Percentiles rank a stretch among this genome's conserved stretches.
Conservation (phyloP, 2,329 filamentous ascomycete species). For the Aspergillus sp. region DNA sequence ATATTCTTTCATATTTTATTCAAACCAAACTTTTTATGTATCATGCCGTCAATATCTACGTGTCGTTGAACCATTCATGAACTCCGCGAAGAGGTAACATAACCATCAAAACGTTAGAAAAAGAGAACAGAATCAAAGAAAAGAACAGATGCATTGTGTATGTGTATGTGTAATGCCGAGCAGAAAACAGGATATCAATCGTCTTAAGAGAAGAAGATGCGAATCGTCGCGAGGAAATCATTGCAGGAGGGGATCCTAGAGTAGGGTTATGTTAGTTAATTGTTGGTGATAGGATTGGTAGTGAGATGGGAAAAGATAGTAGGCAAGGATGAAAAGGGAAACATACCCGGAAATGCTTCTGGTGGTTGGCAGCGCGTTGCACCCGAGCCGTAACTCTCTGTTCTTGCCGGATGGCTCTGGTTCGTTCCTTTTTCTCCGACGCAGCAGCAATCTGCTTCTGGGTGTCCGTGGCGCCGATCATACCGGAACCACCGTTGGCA, state of each 20-base stretch:
- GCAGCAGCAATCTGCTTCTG: constrained; percentile 69
- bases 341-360: constrained; percentile 69
- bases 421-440: constrained; percentile 68
- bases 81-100: background rate
- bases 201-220: background rate
- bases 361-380: constrained; percentile 73
- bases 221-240: constrained; percentile 28
- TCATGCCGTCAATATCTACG: constrained; percentile 7
- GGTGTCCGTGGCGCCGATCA: constrained; percentile 73
- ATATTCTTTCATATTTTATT: background rate
- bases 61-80: constrained; percentile 5
- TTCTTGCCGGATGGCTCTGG: constrained; percentile 61
- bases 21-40: background rate
- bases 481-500: constrained; percentile 70
- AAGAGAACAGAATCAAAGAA: background rate
- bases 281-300: background rate
- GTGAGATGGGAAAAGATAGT: background rate
- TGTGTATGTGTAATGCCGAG: background rate
- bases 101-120: background rate
- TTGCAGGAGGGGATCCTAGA: constrained; percentile 54
- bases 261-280: constrained; percentile 17
- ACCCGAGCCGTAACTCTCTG: constrained; percentile 68
- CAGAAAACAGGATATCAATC: background rate
- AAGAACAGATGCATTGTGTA: background rate
- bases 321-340: background rate